Base-by-base conservation (phyloP, 1,284 basidiomycete genomes). In the Stereum hirsutum region DNA sequence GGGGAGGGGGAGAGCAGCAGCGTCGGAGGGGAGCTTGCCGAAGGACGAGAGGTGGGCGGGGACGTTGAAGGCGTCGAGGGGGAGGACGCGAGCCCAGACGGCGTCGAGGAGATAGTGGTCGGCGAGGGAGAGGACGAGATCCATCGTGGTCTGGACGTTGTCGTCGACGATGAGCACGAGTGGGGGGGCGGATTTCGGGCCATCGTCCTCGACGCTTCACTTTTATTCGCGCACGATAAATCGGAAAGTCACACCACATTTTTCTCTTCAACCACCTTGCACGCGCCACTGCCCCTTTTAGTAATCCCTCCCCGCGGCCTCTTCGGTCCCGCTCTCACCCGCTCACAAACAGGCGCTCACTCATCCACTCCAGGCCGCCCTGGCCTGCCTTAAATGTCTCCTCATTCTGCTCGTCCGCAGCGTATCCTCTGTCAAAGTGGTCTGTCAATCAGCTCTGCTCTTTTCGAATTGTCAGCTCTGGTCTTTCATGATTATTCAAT, bases 21-120 rank as follows among this genome's bases (percentile, higher is more conserved):
- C 55, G 24, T 66, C 46, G 43, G 62, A 58, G 48, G 70, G 46
- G 49, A 54, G 45, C 45, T 56, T 50, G 42, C 51, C 42, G 49
- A 54, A 52, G 51, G 54, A 54, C 56, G 61, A 53, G 46, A 44
- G 46, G 46, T 46, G 20, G 8, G 34, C 6, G 21, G 59, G 46
- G 11, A 60, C 57, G n/a, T n/a, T n/a, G 56, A 81, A 76, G 14
- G 77, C 74, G n/a, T 78, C 70, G 32, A 78, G 66, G 4, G 91
- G 91, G 43, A 91, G 67, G 47, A 89, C 58, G 43, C 66, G 70
- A 3, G 89, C 79, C 74, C 87, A 97, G 31, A 84, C 61, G 45
- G 65, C 66, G 77, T 97, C 93, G 52, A 96, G 71, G 38, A 85
- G 43, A 58, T 75, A 75, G 41, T 86, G 75, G 68, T 97, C 92